These are phyloP conservation scores for Acacia crassicarpa DNA, from an alignment of 306 rosid species.

Conservation along the genomic window DNA sequence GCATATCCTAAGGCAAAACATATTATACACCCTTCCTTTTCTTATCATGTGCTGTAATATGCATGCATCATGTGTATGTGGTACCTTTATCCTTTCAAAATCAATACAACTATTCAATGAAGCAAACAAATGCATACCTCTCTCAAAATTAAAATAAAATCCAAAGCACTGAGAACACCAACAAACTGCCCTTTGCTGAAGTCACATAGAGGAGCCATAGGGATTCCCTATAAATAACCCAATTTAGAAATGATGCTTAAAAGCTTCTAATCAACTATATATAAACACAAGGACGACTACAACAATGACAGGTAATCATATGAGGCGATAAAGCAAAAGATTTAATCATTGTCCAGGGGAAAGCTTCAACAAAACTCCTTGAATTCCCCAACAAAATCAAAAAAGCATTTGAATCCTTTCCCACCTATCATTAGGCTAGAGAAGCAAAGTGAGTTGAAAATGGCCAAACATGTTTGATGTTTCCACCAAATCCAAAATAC, in stretches of 20 bases:
- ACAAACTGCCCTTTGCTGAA: constrained; percentile 74
- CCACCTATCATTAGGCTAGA: constrained; percentile 2
- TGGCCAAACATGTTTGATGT: background rate
- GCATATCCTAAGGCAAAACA: background rate
- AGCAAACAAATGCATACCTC: constrained; percentile 53
- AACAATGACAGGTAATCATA: background rate
- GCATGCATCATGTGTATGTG: background rate
- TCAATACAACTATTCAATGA: background rate
- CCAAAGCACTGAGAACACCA: constrained; percentile 84
- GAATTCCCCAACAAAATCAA: constrained; percentile 12
- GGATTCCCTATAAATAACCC: constrained; percentile 65
- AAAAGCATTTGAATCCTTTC: background rate
- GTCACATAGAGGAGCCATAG: constrained; percentile 95
- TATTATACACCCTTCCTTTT: background rate
- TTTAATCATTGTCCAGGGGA: constrained; percentile 10
- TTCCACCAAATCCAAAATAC: constrained; percentile 15
- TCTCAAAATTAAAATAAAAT: constrained; percentile 85
- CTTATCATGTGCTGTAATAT: background rate
- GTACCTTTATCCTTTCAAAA: constrained; percentile 16
- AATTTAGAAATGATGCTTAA: constrained; percentile 31
- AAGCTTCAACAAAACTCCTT: constrained; percentile 5
- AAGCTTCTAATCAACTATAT: constrained; percentile 30
- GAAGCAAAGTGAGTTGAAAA: background rate
- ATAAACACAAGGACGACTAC: constrained; percentile 16
- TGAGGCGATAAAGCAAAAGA: constrained; percentile 8